A percentile compares a stretch with the other conserved stretches of the same genome.
Evolutionary conservation across 129 eudicot species (phyloP).

Genomic region (Centella asiatica): DNA sequence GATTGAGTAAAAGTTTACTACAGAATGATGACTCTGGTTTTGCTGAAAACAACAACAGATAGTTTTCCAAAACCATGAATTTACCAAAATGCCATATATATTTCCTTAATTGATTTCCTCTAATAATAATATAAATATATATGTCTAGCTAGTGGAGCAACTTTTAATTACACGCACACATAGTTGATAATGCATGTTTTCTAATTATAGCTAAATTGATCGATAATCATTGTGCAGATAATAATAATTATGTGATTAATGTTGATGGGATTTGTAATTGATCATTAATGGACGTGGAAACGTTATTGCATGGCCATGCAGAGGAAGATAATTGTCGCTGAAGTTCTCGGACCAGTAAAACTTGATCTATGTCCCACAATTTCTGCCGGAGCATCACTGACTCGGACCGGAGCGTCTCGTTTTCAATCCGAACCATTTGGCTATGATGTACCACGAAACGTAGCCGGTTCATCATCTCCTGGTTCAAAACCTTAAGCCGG

Average conservation of each 20-base stretch:
- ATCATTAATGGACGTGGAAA: constrained; percentile 30
- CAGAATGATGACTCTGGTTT: constrained; percentile 32
- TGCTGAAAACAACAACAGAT: constrained; percentile 16
- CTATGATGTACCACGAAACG: constrained; percentile 30
- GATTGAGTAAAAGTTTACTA: too few species aligned
- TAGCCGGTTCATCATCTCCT: constrained; percentile 60
- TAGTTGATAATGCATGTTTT: constrained; percentile 20
- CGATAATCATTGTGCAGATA: neutral
- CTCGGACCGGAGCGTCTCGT: constrained; percentile 54
- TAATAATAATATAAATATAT: too few species aligned
- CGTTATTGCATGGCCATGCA: constrained; percentile 63
- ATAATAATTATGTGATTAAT: constrained; percentile 22
- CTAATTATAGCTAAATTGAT: too few species aligned
- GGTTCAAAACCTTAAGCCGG: constrained; percentile 47
- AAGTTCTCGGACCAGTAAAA: constrained; percentile 47
- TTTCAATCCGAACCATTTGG: constrained; percentile 41
- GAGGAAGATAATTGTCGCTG: constrained; percentile 38
- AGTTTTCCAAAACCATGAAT: constrained; percentile 22
- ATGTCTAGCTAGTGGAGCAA: too few species aligned
- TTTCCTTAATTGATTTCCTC: neutral
- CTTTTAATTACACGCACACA: too few species aligned
- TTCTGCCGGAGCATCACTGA: constrained; percentile 45
- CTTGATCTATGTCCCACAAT: constrained; percentile 56
- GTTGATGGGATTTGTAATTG: constrained; percentile 25
- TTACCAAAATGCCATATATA: constrained; percentile 5